Evolutionary conservation across 2,329 filamentous ascomycete genomes (phyloP), one percentile per base, ranked within the genome.

Genomic region (Fusarium austroafricanum): DNA sequence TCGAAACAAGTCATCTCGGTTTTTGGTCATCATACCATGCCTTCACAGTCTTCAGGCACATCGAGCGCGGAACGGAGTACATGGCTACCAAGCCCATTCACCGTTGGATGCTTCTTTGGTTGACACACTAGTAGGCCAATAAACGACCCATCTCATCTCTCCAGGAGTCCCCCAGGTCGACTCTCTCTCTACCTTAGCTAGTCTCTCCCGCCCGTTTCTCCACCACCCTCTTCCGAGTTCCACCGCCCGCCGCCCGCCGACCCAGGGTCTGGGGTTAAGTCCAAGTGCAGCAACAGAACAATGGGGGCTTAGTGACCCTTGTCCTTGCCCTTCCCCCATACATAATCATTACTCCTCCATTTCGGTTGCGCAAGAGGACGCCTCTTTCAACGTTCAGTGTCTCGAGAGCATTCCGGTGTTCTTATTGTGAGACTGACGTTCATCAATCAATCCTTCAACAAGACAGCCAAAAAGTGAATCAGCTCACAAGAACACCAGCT

Each of bases 271-370:
- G 66, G 70, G 71, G 70, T 72, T 56, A 52, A 65, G 52, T 43
- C 33, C 44, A 65, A 45, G 60, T 59, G 52, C 50, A 52, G 55
- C 58, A 54, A 55, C 51, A 35, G 55, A 54, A 56, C 45, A 58
- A 55, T 29, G 54, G 51, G 52, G 55, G 49, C 58, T 58, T 38
- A 44, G 44, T 43, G 46, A 69, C n/a, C 71, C 69, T 67, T 68
- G 65, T 68, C 60, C 68, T 43, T 58, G 63, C 46, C 45, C 61
- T 26, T 70, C 67, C 64, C 29, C 68, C 61, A 72, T 74, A 74
- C 72, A 71, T 74, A 74, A 74, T 55, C 57, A 68, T 59, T 67
- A 45, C 64, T 74, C 68, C 59, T 74, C 72, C 72, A 72, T 71
- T 46, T 61, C 57, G 43, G 56, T 46, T 54, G 20, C 46, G 20